Percentiles rank a stretch among this genome's conserved stretches.
Evolutionary conservation across 2,329 filamentous ascomycete species (phyloP).

Genomic region (Botryosphaeria dothidea): DNA sequence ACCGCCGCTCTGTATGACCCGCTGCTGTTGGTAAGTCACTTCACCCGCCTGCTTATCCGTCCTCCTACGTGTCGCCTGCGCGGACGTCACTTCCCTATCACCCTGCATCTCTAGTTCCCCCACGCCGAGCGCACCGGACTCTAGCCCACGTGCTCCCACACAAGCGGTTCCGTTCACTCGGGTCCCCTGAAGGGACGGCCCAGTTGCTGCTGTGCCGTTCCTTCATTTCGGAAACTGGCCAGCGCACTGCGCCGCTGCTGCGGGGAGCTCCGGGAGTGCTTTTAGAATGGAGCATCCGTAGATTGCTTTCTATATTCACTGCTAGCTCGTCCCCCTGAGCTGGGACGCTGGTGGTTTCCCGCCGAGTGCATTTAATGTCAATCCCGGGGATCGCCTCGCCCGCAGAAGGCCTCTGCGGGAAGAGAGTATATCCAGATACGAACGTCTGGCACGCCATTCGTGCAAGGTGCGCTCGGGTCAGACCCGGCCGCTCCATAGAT

Average conservation of each 20-base stretch:
- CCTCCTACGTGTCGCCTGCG: constrained; percentile 1
- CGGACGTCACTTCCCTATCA: constrained; percentile 9
- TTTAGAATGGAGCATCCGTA: not conserved
- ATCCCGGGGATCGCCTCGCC: not conserved
- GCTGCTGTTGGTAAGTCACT: constrained; percentile 4
- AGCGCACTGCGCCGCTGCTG: not conserved
- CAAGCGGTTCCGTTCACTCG: constrained; percentile 10
- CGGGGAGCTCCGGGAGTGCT: not conserved
- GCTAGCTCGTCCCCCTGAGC: constrained; percentile 11
- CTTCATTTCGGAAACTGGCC: constrained; percentile 5
- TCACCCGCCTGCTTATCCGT: constrained; percentile 12
- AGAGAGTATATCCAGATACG: constrained; percentile 3
- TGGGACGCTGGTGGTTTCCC: not conserved
- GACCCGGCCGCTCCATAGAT: constrained; percentile 2
- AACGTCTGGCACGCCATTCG: not conserved
- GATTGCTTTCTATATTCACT: constrained; percentile 3
- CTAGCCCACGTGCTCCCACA: constrained; percentile 8
- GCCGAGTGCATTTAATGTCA: not conserved
- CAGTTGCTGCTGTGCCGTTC: constrained; percentile 1
- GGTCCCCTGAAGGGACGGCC: not conserved
- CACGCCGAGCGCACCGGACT: not conserved
- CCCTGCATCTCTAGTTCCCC: constrained; percentile 8
- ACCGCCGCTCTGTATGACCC: constrained; percentile 1
- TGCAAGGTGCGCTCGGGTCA: not conserved
- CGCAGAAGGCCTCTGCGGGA: not conserved